Evolutionary conservation across 202 grass and related monocot species (phyloP), one percentile per base, ranked within the genome.

Genomic region (Brachypodium distachyon): DNA sequence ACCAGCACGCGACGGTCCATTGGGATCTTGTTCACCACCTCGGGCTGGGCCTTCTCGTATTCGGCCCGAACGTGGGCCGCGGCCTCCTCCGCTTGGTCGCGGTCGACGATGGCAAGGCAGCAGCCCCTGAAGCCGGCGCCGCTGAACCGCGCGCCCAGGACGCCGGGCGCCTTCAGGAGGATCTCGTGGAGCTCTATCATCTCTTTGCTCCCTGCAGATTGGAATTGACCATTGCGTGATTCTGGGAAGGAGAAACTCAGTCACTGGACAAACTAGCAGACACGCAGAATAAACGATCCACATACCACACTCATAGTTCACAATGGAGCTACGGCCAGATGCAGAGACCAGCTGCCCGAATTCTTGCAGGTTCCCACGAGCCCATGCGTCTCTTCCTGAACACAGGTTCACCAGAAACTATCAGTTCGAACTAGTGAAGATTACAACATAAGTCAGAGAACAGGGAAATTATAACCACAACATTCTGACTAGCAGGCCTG

Each of bases 111-210:
- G 7, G 91, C 95, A 13, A 98, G 84, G 77, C 95, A 98, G 52
- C 95, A 98, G 53, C 95, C 91, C 56, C 95, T 92, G 77, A 98
- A 98, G 48, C 95, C 95, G 6, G 91, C 95, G 52, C 95, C 95
- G 26, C 95, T 98, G 84, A 98, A 98, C 25, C 95, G 89, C 26
- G 87, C 84, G 16, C 95, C 95, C 3, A 90, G 86, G 28, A 94
- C 89, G 39, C 95, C 95, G 0, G 95, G 95, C 55, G 91, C 85
- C 53, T 92, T 90, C 2, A 98, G 77, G 67, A 98, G 82, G 80
- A 98, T 98, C 80, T 94, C 80, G 74, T 98, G 92, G 40, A 98
- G 91, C 78, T 98, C 76, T 66, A 90, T 88, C 95, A 98, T 94
- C 90, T 94, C 89, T 57, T 88, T 84, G 67, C 91, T 80, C 82